Evolutionary conservation across 1,139 yeast genomes (phyloP).

Genomic region (Nakaseomyces glabratus): DNA sequence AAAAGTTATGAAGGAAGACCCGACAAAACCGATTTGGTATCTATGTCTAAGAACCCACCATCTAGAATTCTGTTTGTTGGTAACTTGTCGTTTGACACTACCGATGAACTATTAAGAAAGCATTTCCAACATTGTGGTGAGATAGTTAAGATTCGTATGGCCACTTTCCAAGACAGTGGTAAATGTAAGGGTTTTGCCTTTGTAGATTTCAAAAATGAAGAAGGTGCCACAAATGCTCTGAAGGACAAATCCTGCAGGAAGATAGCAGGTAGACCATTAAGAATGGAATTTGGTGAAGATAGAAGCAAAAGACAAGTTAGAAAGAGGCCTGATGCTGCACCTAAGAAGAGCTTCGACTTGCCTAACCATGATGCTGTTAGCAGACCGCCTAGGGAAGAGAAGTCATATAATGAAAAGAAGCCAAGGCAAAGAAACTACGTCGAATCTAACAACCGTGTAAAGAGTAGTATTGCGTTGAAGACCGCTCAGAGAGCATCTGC

Average conservation of each 20-base stretch:
- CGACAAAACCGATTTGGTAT: constrained; percentile 40
- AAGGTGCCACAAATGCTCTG: constrained; percentile 76
- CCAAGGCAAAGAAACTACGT: constrained; percentile 16
- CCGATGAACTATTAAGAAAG: constrained; percentile 63
- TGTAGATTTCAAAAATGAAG: constrained; percentile 71
- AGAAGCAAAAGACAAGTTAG: constrained; percentile 57
- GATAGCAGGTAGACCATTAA: constrained; percentile 63
- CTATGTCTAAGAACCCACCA: constrained; percentile 68
- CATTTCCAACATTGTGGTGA: constrained; percentile 76
- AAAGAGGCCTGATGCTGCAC: constrained; percentile 26
- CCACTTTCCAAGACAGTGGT: constrained; percentile 92
- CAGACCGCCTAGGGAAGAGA: constrained; percentile 9
- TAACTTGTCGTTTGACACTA: constrained; percentile 87
- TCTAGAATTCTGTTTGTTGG: constrained; percentile 87
- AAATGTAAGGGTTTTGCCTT: constrained; percentile 97
- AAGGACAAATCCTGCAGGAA: constrained; percentile 60
- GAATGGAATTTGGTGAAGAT: constrained; percentile 93
- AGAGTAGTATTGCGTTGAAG: constrained; percentile 83
- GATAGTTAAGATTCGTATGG: constrained; percentile 78
- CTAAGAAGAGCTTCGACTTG: constrained; percentile 3
- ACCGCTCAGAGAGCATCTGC: constrained; percentile 84
- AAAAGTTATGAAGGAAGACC: constrained; percentile 86
- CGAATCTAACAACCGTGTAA: constrained; percentile 41
- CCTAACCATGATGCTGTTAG: background rate
- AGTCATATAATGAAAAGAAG: constrained; percentile 15